Percentiles rank a stretch among this genome's conserved stretches.
phyloP scores from a whole-genome alignment of 139 green algal species.

The Chlorella vulgaris region DNA sequence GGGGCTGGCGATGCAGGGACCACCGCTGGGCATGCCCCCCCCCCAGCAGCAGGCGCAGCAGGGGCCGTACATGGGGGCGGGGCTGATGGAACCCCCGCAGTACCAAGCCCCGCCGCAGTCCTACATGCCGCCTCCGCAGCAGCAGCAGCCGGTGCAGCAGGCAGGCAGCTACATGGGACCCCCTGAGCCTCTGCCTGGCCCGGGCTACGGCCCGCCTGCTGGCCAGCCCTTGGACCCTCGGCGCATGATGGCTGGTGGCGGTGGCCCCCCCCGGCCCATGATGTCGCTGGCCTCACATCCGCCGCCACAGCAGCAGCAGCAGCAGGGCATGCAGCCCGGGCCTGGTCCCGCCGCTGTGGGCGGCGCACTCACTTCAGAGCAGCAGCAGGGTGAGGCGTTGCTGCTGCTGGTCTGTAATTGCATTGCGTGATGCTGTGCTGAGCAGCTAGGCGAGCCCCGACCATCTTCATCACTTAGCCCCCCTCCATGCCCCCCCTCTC shows the following conservation, averaged over 20 bases:
- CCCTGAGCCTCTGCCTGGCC: neutral
- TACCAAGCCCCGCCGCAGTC: neutral
- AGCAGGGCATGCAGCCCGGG: too few relatives aligned
- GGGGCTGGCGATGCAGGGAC: constrained; percentile 3
- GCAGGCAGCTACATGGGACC: neutral
- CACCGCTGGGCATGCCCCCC: constrained; percentile 16
- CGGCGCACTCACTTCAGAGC: constrained; percentile 4
- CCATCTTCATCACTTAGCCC: neutral
- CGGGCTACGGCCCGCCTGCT: neutral
- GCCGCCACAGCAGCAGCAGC: neutral
- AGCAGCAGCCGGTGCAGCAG: constrained; percentile 28
- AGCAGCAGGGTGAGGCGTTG: constrained; percentile 22
- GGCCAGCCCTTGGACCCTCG: neutral
- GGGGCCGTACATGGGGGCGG: neutral
- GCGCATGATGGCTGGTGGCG: neutral
- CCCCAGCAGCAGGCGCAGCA: neutral
- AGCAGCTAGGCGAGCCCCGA: neutral
- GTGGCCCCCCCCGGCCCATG: neutral
- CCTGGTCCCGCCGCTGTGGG: too few relatives aligned
- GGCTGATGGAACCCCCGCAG: neutral
- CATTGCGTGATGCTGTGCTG: neutral
- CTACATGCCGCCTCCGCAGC: neutral
- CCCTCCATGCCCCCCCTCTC: neutral
- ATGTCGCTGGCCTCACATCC: neutral
- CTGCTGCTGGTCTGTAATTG: neutral